Evolutionary conservation across 2,329 filamentous ascomycete genomes (phyloP), one percentile per base, ranked within the genome.

Genomic region (Atkinsonella hypoxylon): DNA sequence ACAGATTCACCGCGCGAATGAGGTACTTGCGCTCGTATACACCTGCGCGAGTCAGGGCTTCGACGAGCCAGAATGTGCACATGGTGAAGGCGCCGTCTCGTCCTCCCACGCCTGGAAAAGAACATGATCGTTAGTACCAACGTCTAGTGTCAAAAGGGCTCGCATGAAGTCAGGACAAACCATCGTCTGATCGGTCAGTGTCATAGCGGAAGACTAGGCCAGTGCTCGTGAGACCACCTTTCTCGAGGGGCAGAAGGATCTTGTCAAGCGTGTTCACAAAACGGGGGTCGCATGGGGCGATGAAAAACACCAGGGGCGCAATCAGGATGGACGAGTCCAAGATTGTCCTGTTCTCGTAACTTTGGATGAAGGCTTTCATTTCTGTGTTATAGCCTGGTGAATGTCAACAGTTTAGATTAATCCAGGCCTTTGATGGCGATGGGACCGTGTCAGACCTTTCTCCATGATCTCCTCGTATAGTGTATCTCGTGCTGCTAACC

Each of bases 41-140:
- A 57, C 76, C 70, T 56, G 84, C 84, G 32, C 85, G 75, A 31
- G 84, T 87, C 67, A 89, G 75, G 22, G 85, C 84, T 66, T 89
- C 86, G 12, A 89, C 83, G 0, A 89, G 77, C 86, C 86, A 89
- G 63, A 89, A 89, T 0, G 85, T 89, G 61, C 85, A 88, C 84
- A 89, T 89, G 60, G 77, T 82, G 62, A 89, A 89, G 18, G 85
- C 84, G 20, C 86, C 86, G 66, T 89, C 85, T 48, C 77, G 74
- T 17, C 85, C 85, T 38, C 84, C 83, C 9, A 89, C 83, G 31
- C 84, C 83, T 85, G 56, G 15, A 10, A 13, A 10, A 26, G 12
- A 22, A 45, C 17, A 6, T 26, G 8, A 42, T 10, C n/a, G 40
- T 42, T 26, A 42, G 40, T 17, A 20, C 15, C 15, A 15, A 32